A percentile compares a stretch with the other conserved stretches of the same genome.
phyloP scores from a whole-genome alignment of 331 rosid species.

The Quercus phellos region DNA sequence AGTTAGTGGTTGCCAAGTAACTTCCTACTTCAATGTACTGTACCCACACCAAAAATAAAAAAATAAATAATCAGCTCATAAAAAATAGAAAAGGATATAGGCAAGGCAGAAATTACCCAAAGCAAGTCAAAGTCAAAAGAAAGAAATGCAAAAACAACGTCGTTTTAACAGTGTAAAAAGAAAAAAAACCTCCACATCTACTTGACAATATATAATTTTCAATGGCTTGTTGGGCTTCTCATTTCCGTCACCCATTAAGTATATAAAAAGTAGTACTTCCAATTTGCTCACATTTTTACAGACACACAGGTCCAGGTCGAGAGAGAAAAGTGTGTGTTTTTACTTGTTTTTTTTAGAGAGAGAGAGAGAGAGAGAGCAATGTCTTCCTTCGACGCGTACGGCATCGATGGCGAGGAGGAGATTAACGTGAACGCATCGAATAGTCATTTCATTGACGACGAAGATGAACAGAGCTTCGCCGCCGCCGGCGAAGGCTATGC shows the following conservation, averaged over 20 bases:
- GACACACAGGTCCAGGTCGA: constrained; percentile 1
- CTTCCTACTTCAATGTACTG: too few species aligned
- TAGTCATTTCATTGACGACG: constrained; percentile 39
- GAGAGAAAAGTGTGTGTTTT: not conserved
- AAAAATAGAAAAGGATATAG: not conserved
- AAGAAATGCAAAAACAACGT: not conserved
- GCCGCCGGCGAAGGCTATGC: constrained; percentile 49
- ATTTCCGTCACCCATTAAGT: constrained; percentile 32
- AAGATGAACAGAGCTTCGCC: constrained; percentile 46
- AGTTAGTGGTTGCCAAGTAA: too few species aligned
- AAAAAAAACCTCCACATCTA: not conserved
- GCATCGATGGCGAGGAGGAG: constrained; percentile 76
- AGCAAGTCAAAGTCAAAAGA: not conserved
- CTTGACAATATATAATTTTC: not conserved
- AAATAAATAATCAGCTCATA: too few species aligned
- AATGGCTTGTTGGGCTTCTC: not conserved
- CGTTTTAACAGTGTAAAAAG: not conserved
- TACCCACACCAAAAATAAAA: too few species aligned
- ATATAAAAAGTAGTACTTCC: constrained; percentile 16
- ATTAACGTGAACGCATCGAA: constrained; percentile 42
- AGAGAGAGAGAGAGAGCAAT: constrained; percentile 21
- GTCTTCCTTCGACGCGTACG: constrained; percentile 81
- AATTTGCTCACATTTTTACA: constrained; percentile 4
- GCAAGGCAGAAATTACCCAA: not conserved
- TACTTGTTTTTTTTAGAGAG: constrained; percentile 28